Percentiles rank a stretch among this genome's conserved stretches.
Conservation (phyloP, 352 stramenopile species). For the Aphanomyces euteiches region DNA sequence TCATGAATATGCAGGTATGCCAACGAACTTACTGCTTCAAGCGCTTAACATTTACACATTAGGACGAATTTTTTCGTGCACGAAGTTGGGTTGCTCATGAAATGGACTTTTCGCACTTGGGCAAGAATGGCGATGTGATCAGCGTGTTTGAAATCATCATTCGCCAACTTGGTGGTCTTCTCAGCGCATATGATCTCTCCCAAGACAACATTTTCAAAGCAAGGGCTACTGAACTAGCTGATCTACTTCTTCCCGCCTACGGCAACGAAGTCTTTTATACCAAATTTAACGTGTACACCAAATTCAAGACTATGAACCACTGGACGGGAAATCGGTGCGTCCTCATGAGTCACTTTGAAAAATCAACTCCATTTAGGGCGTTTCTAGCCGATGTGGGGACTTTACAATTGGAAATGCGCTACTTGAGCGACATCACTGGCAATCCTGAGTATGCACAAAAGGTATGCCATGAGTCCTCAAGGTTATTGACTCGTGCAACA, state of each 20-base stretch:
- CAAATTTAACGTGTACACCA: slow-evolving; percentile 84
- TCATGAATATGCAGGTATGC: slow-evolving; percentile 84
- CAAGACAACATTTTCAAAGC: slow-evolving; percentile 84
- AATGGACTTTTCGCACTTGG: slow-evolving; percentile 79
- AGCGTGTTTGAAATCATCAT: slow-evolving; percentile 99
- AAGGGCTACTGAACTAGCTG: slow-evolving; percentile 91
- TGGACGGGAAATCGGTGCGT: background rate
- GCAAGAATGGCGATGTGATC: slow-evolving; percentile 53
- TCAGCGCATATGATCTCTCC: slow-evolving; percentile 94
- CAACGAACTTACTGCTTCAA: background rate
- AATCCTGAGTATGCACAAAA: slow-evolving; percentile 66
- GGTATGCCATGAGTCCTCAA: slow-evolving; percentile 32
- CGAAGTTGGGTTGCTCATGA: slow-evolving; percentile 79
- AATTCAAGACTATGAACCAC: background rate
- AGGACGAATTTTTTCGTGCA: slow-evolving; percentile 90
- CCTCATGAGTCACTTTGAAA: no score
- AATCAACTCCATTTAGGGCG: slow-evolving; percentile 20
- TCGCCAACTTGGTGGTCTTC: slow-evolving; percentile 94
- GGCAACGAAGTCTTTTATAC: slow-evolving; percentile 90
- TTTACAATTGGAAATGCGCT: slow-evolving; percentile 77
- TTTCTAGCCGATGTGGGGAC: slow-evolving; percentile 81
- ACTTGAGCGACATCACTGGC: slow-evolving; percentile 74
- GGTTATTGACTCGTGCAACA: slow-evolving; percentile 36
- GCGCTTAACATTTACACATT: slow-evolving; percentile 19
- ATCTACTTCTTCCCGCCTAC: slow-evolving; percentile 88